Conservation (phyloP, 2,329 filamentous ascomycete genomes). For the Ophiostoma montium region DNA sequence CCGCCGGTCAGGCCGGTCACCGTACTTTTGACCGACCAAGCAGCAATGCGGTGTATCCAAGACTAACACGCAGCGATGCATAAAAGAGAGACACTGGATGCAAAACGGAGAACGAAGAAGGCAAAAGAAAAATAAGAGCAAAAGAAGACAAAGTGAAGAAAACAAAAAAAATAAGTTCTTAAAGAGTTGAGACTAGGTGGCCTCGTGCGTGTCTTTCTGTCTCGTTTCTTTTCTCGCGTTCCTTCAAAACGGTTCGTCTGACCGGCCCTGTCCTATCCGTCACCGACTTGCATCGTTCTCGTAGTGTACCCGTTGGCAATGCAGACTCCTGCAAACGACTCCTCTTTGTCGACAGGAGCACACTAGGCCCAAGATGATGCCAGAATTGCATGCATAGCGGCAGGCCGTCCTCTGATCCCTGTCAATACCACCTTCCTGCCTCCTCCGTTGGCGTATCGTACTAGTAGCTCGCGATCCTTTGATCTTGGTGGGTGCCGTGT, state of each 20-base stretch:
- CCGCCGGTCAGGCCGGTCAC: neutral
- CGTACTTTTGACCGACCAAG: neutral
- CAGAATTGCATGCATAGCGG: neutral
- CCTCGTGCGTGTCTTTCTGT: neutral
- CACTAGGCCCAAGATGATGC: neutral
- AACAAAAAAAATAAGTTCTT: conserved; percentile 2
- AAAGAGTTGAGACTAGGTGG: neutral
- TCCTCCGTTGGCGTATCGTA: neutral
- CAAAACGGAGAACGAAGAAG: neutral
- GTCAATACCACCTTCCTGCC: neutral
- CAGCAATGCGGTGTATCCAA: too few relatives aligned
- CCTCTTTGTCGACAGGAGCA: neutral
- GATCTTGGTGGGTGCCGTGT: neutral
- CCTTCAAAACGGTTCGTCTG: neutral
- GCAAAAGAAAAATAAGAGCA: neutral
- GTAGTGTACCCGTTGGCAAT: neutral
- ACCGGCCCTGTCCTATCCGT: neutral
- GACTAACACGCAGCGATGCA: neutral
- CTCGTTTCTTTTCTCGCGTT: neutral
- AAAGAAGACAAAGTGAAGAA: neutral
- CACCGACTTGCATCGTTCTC: neutral
- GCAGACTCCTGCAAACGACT: neutral
- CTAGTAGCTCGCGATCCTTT: neutral
- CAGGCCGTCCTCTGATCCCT: neutral
- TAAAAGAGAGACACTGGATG: neutral